Percentiles rank a stretch among this genome's conserved stretches.
These are phyloP conservation scores for Ceriops zippeliana DNA, from an alignment of 345 rosid genomes.

Conservation along the genomic window DNA sequence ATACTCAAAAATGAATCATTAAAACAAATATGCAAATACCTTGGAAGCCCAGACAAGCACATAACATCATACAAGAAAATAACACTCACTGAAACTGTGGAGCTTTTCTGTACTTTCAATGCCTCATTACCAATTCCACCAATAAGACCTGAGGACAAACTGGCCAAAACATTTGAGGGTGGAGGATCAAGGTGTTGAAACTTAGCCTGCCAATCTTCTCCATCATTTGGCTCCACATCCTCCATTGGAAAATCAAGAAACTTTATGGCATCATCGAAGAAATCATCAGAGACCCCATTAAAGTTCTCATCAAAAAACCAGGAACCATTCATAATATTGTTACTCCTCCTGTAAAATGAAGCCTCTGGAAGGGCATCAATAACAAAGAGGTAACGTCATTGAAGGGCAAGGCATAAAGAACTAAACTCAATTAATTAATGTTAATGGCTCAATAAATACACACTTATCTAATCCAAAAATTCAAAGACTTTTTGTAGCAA, in stretches of 20 bases:
- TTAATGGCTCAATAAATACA: no score
- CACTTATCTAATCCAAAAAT: no score
- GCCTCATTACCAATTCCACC: conserved; percentile 21
- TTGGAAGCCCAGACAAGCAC: background rate
- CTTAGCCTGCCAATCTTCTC: conserved; percentile 57
- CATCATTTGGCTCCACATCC: conserved; percentile 45
- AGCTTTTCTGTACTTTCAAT: conserved; percentile 21
- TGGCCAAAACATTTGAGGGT: conserved; percentile 46
- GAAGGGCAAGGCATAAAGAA: no score
- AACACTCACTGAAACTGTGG: conserved; percentile 47
- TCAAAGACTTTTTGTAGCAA: no score
- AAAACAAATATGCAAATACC: no score
- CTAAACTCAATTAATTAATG: no score
- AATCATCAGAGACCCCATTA: conserved; percentile 50
- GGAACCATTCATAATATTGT: conserved; percentile 28
- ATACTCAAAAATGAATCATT: no score
- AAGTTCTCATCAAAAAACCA: conserved; percentile 55
- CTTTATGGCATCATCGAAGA: conserved; percentile 52
- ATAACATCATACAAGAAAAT: background rate
- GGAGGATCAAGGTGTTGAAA: conserved; percentile 71
- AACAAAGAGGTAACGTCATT: background rate
- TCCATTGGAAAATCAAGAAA: conserved; percentile 58
- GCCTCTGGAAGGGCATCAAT: background rate
- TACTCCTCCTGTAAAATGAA: conserved; percentile 13
- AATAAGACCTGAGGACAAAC: conserved; percentile 40